Percentiles rank a stretch among this genome's conserved stretches.
These are phyloP conservation scores for Penicillium sp. DNA, from an alignment of 2,329 filamentous ascomycete species.

Conservation along the genomic window DNA sequence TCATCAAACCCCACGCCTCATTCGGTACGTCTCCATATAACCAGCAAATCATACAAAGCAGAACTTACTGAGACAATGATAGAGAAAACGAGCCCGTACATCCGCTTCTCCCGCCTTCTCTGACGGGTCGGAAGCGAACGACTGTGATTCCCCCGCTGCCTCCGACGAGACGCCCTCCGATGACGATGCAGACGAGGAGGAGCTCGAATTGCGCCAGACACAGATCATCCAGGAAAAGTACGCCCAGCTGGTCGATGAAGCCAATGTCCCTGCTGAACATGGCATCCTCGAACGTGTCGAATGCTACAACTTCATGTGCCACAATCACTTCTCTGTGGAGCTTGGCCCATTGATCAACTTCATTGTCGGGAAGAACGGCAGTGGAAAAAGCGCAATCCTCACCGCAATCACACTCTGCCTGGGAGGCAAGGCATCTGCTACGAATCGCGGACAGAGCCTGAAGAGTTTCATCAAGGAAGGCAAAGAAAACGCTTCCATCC, in stretches of 20 bases:
- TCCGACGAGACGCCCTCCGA: conserved; percentile 23
- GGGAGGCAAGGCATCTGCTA: conserved; percentile 90
- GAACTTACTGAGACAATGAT: not conserved
- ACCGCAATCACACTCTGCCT: conserved; percentile 92
- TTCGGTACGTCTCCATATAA: conserved; percentile 31
- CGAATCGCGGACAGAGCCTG: conserved; percentile 86
- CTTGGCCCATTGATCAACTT: conserved; percentile 98
- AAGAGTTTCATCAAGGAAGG: conserved; percentile 93
- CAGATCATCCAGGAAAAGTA: conserved; percentile 60
- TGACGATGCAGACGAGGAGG: conserved; percentile 43
- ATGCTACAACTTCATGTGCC: conserved; percentile 96
- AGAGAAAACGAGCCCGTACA: conserved; percentile 48
- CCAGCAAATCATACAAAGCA: not conserved
- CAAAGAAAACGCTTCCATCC: conserved; percentile 67
- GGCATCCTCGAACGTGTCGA: conserved; percentile 87
- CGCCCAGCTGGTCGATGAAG: conserved; percentile 51
- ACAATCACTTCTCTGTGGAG: conserved; percentile 74
- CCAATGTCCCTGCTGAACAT: conserved; percentile 76
- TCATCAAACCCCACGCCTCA: conserved; percentile 29
- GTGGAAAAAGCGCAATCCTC: conserved; percentile 93
- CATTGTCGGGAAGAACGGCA: conserved; percentile 95
- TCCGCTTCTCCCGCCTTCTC: conserved; percentile 30
- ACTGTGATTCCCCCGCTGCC: conserved; percentile 14
- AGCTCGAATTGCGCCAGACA: conserved; percentile 61
- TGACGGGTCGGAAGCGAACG: conserved; percentile 22